These are phyloP conservation scores for Metarhizium robertsii DNA, from an alignment of 2,329 filamentous ascomycete species.

Conservation along the genomic window DNA sequence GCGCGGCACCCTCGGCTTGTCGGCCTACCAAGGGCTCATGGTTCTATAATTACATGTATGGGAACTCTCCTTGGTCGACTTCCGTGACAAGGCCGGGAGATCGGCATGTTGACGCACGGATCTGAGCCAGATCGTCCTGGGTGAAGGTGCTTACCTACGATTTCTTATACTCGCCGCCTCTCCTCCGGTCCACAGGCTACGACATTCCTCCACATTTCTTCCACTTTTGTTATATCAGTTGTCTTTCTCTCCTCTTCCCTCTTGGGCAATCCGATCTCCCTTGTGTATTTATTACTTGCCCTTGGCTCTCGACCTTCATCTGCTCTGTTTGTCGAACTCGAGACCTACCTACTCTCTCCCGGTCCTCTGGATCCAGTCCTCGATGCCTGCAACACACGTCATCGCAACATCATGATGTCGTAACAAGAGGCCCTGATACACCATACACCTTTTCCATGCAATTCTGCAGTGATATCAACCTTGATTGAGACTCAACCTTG, in stretches of 20 bases:
- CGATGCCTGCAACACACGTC: background rate
- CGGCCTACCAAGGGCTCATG: background rate
- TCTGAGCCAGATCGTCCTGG: background rate
- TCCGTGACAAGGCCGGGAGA: background rate
- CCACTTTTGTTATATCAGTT: background rate
- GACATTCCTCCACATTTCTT: background rate
- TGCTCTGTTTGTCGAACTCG: background rate
- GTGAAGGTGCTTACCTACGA: background rate
- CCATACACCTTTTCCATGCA: background rate
- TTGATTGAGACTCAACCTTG: background rate
- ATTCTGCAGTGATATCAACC: background rate
- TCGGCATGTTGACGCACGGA: background rate
- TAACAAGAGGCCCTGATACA: background rate
- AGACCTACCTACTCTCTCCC: background rate
- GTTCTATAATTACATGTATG: background rate
- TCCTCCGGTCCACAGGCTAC: background rate
- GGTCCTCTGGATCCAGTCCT: background rate
- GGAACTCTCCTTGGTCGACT: background rate
- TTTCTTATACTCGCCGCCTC: background rate
- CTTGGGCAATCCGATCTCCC: background rate
- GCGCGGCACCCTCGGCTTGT: background rate
- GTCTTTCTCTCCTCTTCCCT: background rate
- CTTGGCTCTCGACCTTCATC: background rate
- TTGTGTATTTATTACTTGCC: background rate
- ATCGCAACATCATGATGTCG: background rate